Evolutionary conservation across 768 basidiomycete genomes (phyloP), one percentile per base, ranked within the genome.

Genomic region (Trametes meyenii): DNA sequence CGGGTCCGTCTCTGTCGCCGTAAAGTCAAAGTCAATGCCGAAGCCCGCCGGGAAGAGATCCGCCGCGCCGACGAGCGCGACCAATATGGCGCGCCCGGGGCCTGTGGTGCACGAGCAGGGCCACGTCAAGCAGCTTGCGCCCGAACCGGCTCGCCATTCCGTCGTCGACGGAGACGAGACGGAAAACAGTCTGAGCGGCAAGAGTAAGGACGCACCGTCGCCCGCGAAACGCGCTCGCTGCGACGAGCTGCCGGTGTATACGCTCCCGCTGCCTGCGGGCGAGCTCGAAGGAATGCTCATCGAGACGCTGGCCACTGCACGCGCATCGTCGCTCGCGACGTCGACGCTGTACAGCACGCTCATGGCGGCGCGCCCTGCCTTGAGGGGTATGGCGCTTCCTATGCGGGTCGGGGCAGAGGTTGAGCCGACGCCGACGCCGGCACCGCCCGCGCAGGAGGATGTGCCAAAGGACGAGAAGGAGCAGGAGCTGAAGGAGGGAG

Each of bases 251-350:
- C 46, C 19, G 24, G 61, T 24, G 39, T 60, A 65, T n/a, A 40
- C 55, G 2, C 56, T 55, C 45, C 68, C 66, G 14, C 55, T 67
- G 5, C 64, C 63, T 11, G 77, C 79, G 60, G 67, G 69, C 0
- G 85, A 86, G 65, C 70, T 88, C 23, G 80, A 79, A 51, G 89
- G 89, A 2, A 81, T 90, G 82, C 73, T 90, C 1, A 82, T 90
- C 64, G 87, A 90, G 75, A 80, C 81, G 39, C 79, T 91, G 72
- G 89, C 87, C 13, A 81, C 82, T n/a, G 86, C 88, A 3, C 84
- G 89, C 21, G 87, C 88, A 19, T 87, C 87, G 0, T 85, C 85
- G 19, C 74, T 89, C 63, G 78, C 88, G 19, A 76, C 81, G 1
- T 79, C 83, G 2, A 72, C 79, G 24, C 74, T 91, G 19, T 83